Conservation (phyloP, 106 monocot species). For the Platanthera zijinensis region DNA sequence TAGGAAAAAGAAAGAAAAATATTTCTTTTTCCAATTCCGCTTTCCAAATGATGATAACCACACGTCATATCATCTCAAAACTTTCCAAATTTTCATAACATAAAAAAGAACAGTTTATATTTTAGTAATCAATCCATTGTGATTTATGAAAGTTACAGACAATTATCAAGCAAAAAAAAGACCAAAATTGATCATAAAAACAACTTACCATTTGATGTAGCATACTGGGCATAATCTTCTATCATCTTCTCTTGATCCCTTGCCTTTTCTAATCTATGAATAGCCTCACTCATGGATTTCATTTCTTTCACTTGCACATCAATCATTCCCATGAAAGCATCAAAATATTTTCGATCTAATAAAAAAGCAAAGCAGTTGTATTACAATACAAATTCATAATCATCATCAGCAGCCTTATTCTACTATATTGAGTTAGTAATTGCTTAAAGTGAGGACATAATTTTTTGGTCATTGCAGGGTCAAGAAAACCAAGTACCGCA, state of each 20-base stretch:
- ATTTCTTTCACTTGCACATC: constrained; percentile 88
- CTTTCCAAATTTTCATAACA: not conserved
- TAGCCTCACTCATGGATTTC: constrained; percentile 68
- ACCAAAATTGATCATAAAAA: not conserved
- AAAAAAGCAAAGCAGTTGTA: constrained; percentile 5
- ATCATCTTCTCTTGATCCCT: constrained; percentile 40
- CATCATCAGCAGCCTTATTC: not conserved
- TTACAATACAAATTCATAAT: not conserved
- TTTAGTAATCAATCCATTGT: not conserved
- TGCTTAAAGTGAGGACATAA: no score
- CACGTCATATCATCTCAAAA: constrained; percentile 1
- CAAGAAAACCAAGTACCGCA: no score
- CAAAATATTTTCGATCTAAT: constrained; percentile 64
- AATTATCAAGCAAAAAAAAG: not conserved
- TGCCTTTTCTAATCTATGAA: constrained; percentile 45
- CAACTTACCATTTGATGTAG: constrained; percentile 58
- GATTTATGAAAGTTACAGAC: not conserved
- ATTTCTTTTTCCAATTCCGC: not conserved
- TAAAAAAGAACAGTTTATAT: not conserved
- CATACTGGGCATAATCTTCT: constrained; percentile 29
- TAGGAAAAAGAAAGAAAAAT: not conserved
- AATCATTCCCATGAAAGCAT: constrained; percentile 58
- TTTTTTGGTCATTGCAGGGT: no score
- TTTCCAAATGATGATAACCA: not conserved
- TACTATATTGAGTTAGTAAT: no score